These are phyloP conservation scores for Rhodotorula sp. DNA, from an alignment of 1,284 basidiomycete genomes.

Conservation along the genomic window DNA sequence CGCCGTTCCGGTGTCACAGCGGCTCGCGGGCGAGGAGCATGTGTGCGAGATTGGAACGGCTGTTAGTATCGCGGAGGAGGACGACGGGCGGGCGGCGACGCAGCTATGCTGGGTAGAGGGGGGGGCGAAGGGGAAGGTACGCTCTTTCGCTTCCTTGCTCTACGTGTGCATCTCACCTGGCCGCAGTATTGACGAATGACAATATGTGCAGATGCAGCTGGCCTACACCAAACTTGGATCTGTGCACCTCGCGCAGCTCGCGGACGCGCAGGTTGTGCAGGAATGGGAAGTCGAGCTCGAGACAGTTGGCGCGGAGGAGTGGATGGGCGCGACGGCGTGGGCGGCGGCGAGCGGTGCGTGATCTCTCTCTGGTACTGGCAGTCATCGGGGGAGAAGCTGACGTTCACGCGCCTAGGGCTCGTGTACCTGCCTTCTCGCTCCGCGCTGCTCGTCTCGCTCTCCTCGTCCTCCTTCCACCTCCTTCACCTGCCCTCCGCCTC, in stretches of 20 bases:
- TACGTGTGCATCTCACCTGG: no score
- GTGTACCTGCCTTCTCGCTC: background rate
- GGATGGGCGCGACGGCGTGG: slow-evolving; percentile 25
- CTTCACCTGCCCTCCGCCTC: background rate
- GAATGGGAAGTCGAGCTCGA: slow-evolving; percentile 2
- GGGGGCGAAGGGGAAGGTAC: background rate
- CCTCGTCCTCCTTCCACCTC: slow-evolving; percentile 10
- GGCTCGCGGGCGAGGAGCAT: background rate
- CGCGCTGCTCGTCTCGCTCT: slow-evolving; percentile 20
- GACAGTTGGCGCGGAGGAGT: background rate
- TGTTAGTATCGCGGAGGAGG: background rate
- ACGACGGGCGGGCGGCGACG: slow-evolving; percentile 20
- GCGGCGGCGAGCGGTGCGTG: slow-evolving; percentile 22
- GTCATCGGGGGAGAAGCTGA: background rate
- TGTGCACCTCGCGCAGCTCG: background rate
- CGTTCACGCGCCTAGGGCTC: background rate
- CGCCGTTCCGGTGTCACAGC: slow-evolving; percentile 20
- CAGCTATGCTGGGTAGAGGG: slow-evolving; percentile 26
- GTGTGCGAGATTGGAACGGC: background rate
- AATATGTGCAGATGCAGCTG: background rate
- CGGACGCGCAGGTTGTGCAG: background rate
- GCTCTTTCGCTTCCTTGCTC: background rate
- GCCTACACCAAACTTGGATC: slow-evolving; percentile 33
- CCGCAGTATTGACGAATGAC: background rate
- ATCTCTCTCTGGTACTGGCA: rapidly evolving